Base-by-base conservation (phyloP, 257 asterid species). In the Penstemon davidsonii region DNA sequence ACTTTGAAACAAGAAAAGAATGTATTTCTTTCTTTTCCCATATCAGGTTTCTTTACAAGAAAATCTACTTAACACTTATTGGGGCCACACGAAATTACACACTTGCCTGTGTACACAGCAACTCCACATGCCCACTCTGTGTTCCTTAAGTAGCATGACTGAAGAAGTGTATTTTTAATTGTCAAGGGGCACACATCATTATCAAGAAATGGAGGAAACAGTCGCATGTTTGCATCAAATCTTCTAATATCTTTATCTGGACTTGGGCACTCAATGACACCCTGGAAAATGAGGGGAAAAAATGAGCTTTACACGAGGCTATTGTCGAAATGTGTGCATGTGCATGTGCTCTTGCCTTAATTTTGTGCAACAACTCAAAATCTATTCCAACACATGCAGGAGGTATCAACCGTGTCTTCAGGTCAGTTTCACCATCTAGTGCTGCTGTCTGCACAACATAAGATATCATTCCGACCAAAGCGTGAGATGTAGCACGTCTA, bases 41-140 rank as follows among this genome's bases (percentile, higher is more conserved):
- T 61, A 19, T 50, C 49, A 36, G 9, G 43, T 33, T 7, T 41
- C 47, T 52, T 55, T 45, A 56, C 4, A 50, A 64, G 62, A 71
- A 67, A 44, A 6, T 3, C 7, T 1, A 49, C 8, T 12, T 49
- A 25, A 25, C 2, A 8, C 54, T 9, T 49, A 7, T 46, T 13
- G 15, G 53, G 5, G 47, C 67, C 38, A 50, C 8, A 62, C 12
- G 55, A 72, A 39, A 68, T 39, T 18, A 61, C 68, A 75, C 59
- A 79, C 91, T 82, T 81, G 80, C 99, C 99, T 77, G 99, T 91
- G 78, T 94, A 94, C 51, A 94, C 91, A 78, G 99, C 86, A 83
- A 94, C 97, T 75, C 99, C 99, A 81, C 99, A 94, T 64, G 95
- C 99, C 99, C 99, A 94, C 79, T 91, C 99, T 4, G 97, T 88